phyloP scores from a whole-genome alignment of 768 basidiomycete species.

The Calocybe cyanea region DNA sequence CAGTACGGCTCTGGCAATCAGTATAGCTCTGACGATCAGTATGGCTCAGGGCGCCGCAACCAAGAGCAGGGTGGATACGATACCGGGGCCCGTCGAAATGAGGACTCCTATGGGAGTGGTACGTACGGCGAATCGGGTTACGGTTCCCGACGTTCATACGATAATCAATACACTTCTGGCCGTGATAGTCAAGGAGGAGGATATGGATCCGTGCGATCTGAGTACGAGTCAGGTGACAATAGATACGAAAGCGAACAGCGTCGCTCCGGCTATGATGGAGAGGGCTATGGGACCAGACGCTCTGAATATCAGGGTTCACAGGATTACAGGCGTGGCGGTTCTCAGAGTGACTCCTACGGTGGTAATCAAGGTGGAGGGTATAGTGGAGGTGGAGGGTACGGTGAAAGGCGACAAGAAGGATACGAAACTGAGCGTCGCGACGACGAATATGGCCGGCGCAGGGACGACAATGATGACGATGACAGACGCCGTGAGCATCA shows the following conservation, averaged over 20 bases:
- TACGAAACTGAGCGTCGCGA: not conserved
- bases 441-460: conserved; percentile 1
- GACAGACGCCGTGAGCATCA: not conserved
- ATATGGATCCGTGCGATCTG: too few relatives aligned
- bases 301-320: not conserved
- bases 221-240: not conserved
- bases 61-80: conserved; percentile 6
- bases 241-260: conserved; percentile 1
- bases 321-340: not conserved
- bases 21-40: conserved; percentile 7
- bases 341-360: not conserved
- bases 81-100: conserved; percentile 1
- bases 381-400: conserved; percentile 2
- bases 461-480: conserved; percentile 3
- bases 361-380: not conserved
- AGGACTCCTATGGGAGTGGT: not conserved
- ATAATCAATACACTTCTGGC: conserved; percentile 8
- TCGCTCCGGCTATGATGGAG: not conserved
- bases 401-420: conserved; percentile 2
- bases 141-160: conserved; percentile 7
- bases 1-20: conserved; percentile 3
- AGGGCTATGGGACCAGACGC: conserved; percentile 16
- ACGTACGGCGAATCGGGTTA: conserved; percentile 5
- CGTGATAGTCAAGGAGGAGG: not conserved
- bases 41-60: conserved; percentile 5